Percentiles rank a stretch among this genome's conserved stretches.
These are phyloP conservation scores for Picochlorum costavermella DNA, from an alignment of 139 green algal genomes.

Conservation along the genomic window DNA sequence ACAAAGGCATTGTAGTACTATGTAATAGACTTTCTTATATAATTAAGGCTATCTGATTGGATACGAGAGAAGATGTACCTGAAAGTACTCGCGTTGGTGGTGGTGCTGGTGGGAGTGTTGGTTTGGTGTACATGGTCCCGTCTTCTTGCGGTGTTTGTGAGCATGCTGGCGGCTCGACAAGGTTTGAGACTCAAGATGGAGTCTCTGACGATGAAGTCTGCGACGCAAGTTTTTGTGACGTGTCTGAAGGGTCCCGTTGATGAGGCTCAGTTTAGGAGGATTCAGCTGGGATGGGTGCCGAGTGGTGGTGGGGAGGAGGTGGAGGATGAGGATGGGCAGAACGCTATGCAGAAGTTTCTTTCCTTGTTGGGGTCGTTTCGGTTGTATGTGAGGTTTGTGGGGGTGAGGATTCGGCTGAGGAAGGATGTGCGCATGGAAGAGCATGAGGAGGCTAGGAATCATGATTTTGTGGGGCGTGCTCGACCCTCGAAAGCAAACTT, in stretches of 20 bases:
- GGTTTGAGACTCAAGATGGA: background rate
- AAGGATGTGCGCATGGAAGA: background rate
- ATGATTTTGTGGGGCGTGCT: background rate
- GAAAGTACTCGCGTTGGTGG: too few species aligned
- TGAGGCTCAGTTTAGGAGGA: background rate
- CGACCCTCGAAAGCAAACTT: too few species aligned
- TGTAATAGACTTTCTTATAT: too few species aligned
- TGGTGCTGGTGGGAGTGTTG: background rate
- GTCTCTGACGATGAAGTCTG: background rate
- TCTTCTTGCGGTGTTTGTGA: background rate
- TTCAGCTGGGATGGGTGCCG: background rate
- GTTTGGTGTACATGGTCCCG: background rate
- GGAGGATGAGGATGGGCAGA: background rate
- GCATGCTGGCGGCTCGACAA: background rate
- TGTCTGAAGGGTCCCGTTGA: background rate
- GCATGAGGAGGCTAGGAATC: background rate
- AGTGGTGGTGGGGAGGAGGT: background rate
- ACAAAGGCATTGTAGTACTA: too few species aligned
- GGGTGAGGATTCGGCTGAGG: background rate
- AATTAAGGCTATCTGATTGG: too few species aligned
- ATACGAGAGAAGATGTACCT: too few species aligned
- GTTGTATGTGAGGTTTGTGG: background rate
- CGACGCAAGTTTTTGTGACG: background rate
- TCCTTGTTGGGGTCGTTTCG: background rate
- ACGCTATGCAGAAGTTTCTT: background rate